A percentile compares a stretch with the other conserved stretches of the same genome.
These are phyloP conservation scores for Microstegium vimineum DNA, from an alignment of 176 grass and related monocot genomes.

Conservation along the genomic window DNA sequence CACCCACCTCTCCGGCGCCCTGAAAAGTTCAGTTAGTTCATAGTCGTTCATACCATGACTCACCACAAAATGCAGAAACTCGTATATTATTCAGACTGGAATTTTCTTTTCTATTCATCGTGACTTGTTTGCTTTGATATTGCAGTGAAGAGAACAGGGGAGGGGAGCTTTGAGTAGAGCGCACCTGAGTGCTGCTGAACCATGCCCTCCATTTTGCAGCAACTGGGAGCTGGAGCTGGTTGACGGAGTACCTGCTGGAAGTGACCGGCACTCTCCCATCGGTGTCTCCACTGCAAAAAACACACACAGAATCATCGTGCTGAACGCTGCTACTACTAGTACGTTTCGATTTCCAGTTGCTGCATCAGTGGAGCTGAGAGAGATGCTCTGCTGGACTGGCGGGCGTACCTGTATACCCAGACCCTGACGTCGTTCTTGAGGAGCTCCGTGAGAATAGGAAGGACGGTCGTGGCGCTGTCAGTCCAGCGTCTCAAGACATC, in stretches of 20 bases:
- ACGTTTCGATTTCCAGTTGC: background rate
- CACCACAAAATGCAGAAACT: background rate
- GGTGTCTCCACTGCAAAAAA: constrained; percentile 63
- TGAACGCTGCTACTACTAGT: background rate
- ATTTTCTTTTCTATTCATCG: too few relatives aligned
- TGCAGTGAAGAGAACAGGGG: background rate
- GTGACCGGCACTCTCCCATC: constrained; percentile 74
- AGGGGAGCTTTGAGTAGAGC: background rate
- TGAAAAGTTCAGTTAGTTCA: background rate
- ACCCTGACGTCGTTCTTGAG: constrained; percentile 48
- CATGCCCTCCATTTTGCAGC: constrained; percentile 57
- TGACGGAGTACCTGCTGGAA: constrained; percentile 79
- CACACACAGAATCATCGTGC: background rate
- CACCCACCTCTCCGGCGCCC: constrained; percentile 65
- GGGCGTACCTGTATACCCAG: constrained; percentile 78
- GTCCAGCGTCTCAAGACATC: constrained; percentile 42
- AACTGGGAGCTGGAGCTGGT: constrained; percentile 55
- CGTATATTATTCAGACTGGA: background rate
- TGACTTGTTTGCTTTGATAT: background rate
- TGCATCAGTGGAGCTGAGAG: background rate
- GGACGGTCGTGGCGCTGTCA: constrained; percentile 45
- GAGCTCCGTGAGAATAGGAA: constrained; percentile 62
- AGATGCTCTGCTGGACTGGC: background rate
- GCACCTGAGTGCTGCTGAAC: constrained; percentile 57
- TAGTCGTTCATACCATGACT: background rate